Evolutionary conservation across 345 rosid species (phyloP), one percentile per base, ranked within the genome.

Genomic region (Salix purpurea): DNA sequence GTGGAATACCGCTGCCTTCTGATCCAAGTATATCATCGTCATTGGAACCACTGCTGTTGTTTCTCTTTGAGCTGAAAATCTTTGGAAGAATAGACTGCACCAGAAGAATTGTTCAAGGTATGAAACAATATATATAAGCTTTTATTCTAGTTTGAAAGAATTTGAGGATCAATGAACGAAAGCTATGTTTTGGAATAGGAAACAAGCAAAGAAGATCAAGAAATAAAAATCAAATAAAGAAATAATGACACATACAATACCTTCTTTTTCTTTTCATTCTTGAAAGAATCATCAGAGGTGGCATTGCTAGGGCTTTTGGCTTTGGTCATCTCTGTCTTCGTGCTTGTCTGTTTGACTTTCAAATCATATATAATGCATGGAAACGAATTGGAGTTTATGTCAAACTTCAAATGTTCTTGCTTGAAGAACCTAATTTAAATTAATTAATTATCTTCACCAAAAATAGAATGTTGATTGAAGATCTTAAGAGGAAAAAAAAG

Each of bases 191-290:
- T 18, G 14, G 2, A 46, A 30, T 1, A 12, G n/a, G 30, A 15
- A 69, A 71, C 16, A 52, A 70, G 62, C 40, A 34, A 65, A 40
- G 0, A 72, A 70, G 69, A 52, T 72, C 5, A 70, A 40, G 28
- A 64, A 72, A 48, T 48, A 12, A 39, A 3, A 2, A 15, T 24
- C 2, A 19, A 18, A 39, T 6, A 26, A 28, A 64, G 60, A 73
- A 18, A 11, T 36, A 14, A 74, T 13, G 4, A 36, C 75, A 23
- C 64, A 15, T 58, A 24, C 58, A 69, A 46, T 81, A 93, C 99
- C 91, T 84, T 95, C 85, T 90, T 95, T 85, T 86, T 93, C 90
- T 83, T 94, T 73, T 92, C 90, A 71, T 76, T 79, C 87, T 84
- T 90, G 83, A 76, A 74, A 24, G 90, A 85, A 74, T 80, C 84